Evolutionary conservation across 306 rosid genomes (phyloP).

Genomic region (Vigna nakashimae): DNA sequence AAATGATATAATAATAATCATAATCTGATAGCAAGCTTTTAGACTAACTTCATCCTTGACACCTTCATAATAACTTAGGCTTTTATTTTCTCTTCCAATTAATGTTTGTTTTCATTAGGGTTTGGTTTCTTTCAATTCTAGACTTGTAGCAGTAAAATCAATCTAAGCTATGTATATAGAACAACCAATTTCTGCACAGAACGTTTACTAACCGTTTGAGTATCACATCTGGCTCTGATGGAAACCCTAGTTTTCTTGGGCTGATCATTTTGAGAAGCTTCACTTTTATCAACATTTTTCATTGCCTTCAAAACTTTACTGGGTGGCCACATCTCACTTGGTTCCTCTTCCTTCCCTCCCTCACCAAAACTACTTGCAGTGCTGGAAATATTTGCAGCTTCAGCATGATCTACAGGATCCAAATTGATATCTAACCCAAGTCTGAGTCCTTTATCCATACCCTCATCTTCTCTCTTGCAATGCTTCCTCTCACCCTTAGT

Average conservation of each 20-base stretch:
- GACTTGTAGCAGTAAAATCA: neutral
- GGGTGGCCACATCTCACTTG: constrained; percentile 55
- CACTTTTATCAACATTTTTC: constrained; percentile 49
- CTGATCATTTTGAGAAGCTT: constrained; percentile 48
- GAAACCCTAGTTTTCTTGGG: constrained; percentile 77
- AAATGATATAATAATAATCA: too few relatives aligned
- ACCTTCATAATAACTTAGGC: neutral
- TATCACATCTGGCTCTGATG: constrained; percentile 74
- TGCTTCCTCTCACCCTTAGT: neutral
- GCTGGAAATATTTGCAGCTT: constrained; percentile 26
- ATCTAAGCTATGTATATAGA: neutral
- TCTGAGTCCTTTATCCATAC: constrained; percentile 46
- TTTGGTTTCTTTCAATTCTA: neutral
- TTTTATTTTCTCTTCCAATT: neutral
- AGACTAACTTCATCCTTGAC: neutral
- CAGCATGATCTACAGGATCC: constrained; percentile 28
- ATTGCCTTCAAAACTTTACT: constrained; percentile 50
- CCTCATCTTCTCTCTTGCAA: neutral
- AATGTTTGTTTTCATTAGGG: neutral
- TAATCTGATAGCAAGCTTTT: too few relatives aligned
- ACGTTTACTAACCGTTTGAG: constrained; percentile 63
- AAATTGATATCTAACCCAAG: constrained; percentile 60
- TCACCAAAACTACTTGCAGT: constrained; percentile 37
- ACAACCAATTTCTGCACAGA: neutral
- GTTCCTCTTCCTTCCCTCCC: constrained; percentile 48